Conservation (phyloP, 176 grass and related monocot species). For the Sorghum bicolor region DNA sequence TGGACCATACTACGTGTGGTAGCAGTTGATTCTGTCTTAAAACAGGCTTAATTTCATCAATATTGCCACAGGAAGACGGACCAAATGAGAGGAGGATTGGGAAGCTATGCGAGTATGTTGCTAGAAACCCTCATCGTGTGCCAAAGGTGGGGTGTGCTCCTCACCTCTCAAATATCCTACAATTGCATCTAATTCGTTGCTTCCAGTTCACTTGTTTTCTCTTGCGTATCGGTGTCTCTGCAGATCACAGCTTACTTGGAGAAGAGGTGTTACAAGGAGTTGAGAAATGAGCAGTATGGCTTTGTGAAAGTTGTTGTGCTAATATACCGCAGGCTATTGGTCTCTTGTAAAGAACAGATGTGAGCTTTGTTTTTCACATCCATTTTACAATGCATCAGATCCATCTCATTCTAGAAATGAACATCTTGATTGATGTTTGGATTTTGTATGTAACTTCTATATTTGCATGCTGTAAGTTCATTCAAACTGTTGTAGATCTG, state of each 20-base stretch:
- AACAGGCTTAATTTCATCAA: neutral
- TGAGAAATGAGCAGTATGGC: slow-evolving; percentile 73
- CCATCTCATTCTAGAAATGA: neutral
- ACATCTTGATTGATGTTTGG: neutral
- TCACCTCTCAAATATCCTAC: neutral
- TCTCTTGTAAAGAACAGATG: slow-evolving; percentile 93
- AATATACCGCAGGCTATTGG: slow-evolving; percentile 87
- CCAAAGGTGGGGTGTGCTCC: slow-evolving; percentile 40
- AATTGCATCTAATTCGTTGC: slow-evolving; percentile 29
- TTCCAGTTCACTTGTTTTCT: neutral
- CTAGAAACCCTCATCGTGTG: slow-evolving; percentile 56
- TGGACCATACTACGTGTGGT: neutral
- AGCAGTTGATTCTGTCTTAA: neutral
- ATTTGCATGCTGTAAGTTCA: neutral
- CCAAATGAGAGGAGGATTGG: slow-evolving; percentile 64
- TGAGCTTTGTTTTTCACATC: slow-evolving; percentile 36
- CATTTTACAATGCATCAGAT: neutral
- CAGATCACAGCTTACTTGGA: slow-evolving; percentile 93
- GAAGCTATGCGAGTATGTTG: slow-evolving; percentile 73
- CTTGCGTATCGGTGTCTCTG: slow-evolving; percentile 15
- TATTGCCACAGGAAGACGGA: slow-evolving; percentile 38
- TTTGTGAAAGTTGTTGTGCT: slow-evolving; percentile 77
- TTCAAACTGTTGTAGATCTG: neutral
- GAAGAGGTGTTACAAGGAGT: slow-evolving; percentile 89
- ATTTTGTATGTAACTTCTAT: neutral